A percentile compares a stretch with the other conserved stretches of the same genome.
phyloP scores from a whole-genome alignment of 352 stramenopile species.

The Peronospora belbahrii region DNA sequence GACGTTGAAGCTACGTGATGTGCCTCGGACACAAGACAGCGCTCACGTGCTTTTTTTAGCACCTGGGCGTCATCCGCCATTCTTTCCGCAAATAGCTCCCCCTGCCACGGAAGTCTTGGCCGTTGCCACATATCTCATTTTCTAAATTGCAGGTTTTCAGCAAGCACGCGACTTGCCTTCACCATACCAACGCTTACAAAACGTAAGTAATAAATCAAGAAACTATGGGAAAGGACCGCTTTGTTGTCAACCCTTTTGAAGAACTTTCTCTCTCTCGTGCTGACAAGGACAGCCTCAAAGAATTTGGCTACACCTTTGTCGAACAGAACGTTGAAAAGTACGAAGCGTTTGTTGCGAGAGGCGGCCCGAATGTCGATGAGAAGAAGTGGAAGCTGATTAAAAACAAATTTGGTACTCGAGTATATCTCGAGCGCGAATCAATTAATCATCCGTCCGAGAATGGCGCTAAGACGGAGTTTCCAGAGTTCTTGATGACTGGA shows the following conservation, averaged over 20 bases:
- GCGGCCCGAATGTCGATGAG: constrained; percentile 19
- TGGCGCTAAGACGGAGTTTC: constrained; percentile 7
- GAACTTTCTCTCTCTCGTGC: constrained; percentile 10
- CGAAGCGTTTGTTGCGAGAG: constrained; percentile 21
- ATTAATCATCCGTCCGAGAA: constrained; percentile 1
- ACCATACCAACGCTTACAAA: too few species aligned
- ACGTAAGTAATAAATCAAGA: too few species aligned
- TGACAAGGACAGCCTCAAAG: constrained; percentile 13
- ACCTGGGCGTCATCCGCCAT: not conserved
- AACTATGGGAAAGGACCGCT: constrained; percentile 25
- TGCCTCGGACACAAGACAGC: not conserved
- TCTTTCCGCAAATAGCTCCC: not conserved
- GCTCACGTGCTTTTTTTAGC: not conserved
- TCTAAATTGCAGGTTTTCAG: not conserved
- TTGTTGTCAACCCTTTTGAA: constrained; percentile 25
- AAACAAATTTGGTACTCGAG: constrained; percentile 16
- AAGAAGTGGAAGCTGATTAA: constrained; percentile 33
- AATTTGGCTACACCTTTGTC: constrained; percentile 26
- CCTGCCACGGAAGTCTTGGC: not conserved
- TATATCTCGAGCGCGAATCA: constrained; percentile 24
- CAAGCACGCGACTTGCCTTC: too few species aligned
- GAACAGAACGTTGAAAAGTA: constrained; percentile 32
- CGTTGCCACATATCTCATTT: not conserved
- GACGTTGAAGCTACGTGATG: not conserved
- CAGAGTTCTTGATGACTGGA: constrained; percentile 24